A percentile compares a stretch with the other conserved stretches of the same genome.
Evolutionary conservation across 495 filamentous ascomycete genomes (phyloP).

Genomic region (Xylaria curta): DNA sequence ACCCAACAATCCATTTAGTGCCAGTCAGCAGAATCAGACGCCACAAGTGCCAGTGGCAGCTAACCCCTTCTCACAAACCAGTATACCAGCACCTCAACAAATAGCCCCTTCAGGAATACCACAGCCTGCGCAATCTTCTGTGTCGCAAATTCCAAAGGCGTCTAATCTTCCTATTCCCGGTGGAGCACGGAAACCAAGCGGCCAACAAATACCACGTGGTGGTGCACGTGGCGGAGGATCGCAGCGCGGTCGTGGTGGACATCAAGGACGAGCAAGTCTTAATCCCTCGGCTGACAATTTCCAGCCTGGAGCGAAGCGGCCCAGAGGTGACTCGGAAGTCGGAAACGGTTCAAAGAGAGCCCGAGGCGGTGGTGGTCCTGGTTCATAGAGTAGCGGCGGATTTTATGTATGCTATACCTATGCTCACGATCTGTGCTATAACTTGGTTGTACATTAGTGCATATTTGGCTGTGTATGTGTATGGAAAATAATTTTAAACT

Average conservation of each 20-base stretch:
- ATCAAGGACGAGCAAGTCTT: constrained; percentile 54
- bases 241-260: constrained; percentile 40
- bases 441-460: constrained; percentile 9
- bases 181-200: constrained; percentile 37
- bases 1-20: constrained; percentile 36
- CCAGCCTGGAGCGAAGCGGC: constrained; percentile 70
- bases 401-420: background rate
- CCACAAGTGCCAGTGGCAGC: constrained; percentile 13
- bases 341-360: constrained; percentile 44
- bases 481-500: background rate
- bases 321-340: constrained; percentile 66
- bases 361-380: constrained; percentile 39
- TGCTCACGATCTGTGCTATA: background rate
- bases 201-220: constrained; percentile 36
- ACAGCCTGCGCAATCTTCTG: constrained; percentile 28
- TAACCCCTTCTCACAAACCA: constrained; percentile 39
- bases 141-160: constrained; percentile 37
- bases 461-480: constrained; percentile 2
- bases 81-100: constrained; percentile 28
- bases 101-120: constrained; percentile 26
- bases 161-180: constrained; percentile 38
- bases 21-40: constrained; percentile 27
- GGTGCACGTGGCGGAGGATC: constrained; percentile 37
- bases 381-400: constrained; percentile 5
- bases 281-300: constrained; percentile 62